Evolutionary conservation across 2,329 filamentous ascomycete genomes (phyloP).

Genomic region (Colletotrichum sp.): DNA sequence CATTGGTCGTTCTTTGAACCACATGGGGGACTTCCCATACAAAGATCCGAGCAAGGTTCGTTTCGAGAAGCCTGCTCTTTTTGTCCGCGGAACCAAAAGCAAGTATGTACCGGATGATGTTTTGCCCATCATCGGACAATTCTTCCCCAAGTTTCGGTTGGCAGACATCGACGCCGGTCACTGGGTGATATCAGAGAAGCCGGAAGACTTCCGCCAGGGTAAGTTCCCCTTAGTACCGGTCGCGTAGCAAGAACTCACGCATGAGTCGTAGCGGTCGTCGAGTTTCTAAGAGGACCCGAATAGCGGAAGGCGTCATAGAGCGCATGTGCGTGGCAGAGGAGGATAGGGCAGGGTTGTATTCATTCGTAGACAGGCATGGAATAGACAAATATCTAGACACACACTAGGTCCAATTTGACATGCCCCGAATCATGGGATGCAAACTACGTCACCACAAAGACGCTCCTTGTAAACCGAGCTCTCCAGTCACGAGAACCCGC

Average conservation of each 20-base stretch:
- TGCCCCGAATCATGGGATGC: not conserved
- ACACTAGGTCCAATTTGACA: not conserved
- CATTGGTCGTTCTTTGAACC: constrained; percentile 69
- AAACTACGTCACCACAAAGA: not conserved
- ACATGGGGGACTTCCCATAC: constrained; percentile 90
- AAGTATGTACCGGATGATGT: constrained; percentile 82
- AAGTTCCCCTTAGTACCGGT: constrained; percentile 28
- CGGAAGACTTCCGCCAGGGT: constrained; percentile 79
- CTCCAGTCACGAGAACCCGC: not conserved
- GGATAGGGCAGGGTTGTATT: not conserved
- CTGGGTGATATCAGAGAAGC: constrained; percentile 90
- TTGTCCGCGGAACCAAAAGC: constrained; percentile 79
- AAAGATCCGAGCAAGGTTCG: constrained; percentile 69
- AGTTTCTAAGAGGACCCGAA: constrained; percentile 61
- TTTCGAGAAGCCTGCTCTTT: constrained; percentile 80
- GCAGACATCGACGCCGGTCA: constrained; percentile 81
- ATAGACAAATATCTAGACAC: not conserved
- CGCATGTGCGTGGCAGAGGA: not conserved
- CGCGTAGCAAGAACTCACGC: not conserved
- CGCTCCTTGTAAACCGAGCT: not conserved
- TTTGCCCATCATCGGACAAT: constrained; percentile 78
- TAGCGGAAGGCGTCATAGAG: constrained; percentile 28
- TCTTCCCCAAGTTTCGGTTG: constrained; percentile 80
- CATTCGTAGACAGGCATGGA: not conserved
- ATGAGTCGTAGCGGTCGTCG: constrained; percentile 58